Evolutionary conservation across 2,329 filamentous ascomycete species (phyloP).

Genomic region (Aspergillus carbonarius): DNA sequence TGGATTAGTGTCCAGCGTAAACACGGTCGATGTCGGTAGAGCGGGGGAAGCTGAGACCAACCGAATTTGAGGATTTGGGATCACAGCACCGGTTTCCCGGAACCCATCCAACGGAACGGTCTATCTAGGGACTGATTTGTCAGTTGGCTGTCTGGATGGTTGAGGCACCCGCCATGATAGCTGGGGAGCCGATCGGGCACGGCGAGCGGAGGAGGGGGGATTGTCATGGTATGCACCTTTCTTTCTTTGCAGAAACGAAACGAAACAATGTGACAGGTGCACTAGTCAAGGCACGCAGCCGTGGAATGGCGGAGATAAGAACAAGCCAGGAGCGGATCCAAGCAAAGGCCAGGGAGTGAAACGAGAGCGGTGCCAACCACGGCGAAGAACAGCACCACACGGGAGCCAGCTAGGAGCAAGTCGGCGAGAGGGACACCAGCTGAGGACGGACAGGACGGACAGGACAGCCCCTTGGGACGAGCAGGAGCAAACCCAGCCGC

Average conservation of each 20-base stretch:
- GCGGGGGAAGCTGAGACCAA: conserved; percentile 20
- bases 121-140: background rate
- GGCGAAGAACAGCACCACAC: background rate
- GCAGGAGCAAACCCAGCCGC: background rate
- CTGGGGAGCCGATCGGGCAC: background rate
- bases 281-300: conserved; percentile 8
- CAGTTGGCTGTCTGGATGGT: background rate
- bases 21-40: conserved; percentile 20
- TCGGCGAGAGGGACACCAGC: background rate
- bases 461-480: background rate
- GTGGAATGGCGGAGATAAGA: background rate
- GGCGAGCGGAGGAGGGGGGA: background rate
- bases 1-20: conserved; percentile 14
- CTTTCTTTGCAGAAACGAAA: conserved; percentile 7
- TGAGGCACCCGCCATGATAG: background rate
- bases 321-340: background rate
- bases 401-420: background rate
- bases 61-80: conserved; percentile 18
- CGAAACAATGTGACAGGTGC: conserved; percentile 11
- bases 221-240: conserved; percentile 12
- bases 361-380: background rate
- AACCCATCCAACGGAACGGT: conserved; percentile 18
- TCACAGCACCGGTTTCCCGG: conserved; percentile 16
- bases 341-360: background rate
- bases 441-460: background rate